Evolutionary conservation across 148 eudicot genomes (phyloP).

Genomic region (Heliamphora exappendiculata): DNA sequence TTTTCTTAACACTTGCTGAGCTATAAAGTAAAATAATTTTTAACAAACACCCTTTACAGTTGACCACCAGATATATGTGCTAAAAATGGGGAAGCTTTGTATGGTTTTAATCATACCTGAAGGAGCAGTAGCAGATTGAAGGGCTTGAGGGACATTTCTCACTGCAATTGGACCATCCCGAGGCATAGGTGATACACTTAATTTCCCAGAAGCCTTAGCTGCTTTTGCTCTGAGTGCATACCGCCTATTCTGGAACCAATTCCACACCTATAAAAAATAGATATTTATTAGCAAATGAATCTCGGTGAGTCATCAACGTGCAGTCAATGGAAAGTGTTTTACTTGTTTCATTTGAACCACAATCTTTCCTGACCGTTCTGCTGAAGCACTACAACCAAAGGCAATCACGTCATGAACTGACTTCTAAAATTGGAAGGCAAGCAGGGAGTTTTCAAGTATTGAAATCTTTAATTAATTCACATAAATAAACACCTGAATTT

Average conservation of each 20-base stretch:
- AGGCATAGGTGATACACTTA: constrained; percentile 33
- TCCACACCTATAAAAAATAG: constrained; percentile 63
- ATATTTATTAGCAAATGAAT: constrained; percentile 4
- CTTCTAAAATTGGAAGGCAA: background rate
- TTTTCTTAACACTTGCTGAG: no score
- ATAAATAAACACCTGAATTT: constrained; percentile 58
- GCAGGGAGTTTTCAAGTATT: background rate
- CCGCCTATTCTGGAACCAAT: constrained; percentile 96
- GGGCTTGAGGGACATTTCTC: constrained; percentile 43
- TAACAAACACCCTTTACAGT: no score
- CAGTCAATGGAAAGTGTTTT: constrained; percentile 5
- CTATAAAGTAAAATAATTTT: no score
- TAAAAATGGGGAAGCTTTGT: background rate
- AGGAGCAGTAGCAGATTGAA: constrained; percentile 29
- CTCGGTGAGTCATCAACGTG: background rate
- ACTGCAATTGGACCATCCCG: constrained; percentile 40
- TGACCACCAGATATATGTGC: background rate
- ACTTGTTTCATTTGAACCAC: constrained; percentile 83
- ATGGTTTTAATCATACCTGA: constrained; percentile 5
- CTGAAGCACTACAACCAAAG: constrained; percentile 38
- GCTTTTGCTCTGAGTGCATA: constrained; percentile 79
- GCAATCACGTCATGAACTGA: background rate
- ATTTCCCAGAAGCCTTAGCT: constrained; percentile 46
- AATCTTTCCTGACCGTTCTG: constrained; percentile 62
- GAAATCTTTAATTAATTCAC: background rate